These are phyloP conservation scores for Fusarium nygamai DNA, from an alignment of 2,329 filamentous ascomycete species.

Conservation along the genomic window DNA sequence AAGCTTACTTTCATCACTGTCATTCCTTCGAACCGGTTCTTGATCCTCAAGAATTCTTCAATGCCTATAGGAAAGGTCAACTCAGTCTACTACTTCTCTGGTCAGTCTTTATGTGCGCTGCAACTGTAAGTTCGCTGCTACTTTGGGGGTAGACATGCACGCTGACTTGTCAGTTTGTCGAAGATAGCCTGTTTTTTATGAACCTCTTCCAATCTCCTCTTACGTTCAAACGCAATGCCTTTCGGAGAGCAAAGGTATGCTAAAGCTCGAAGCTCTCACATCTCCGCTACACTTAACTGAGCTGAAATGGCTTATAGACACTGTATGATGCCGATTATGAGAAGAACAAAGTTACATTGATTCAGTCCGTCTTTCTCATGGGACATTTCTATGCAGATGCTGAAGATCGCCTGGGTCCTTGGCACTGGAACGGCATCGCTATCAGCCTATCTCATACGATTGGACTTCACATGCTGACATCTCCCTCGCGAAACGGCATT, in stretches of 20 bases:
- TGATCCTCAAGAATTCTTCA: neutral
- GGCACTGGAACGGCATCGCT: neutral
- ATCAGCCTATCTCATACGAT: neutral
- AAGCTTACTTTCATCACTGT: neutral
- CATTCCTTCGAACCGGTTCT: neutral
- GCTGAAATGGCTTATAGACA: neutral
- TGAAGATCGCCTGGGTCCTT: neutral
- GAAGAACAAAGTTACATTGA: neutral
- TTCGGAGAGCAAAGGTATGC: neutral
- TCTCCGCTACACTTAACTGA: accelerated
- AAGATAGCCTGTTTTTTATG: neutral
- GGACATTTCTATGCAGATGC: neutral
- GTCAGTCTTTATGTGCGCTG: neutral
- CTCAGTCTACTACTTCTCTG: neutral
- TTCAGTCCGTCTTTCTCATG: neutral
- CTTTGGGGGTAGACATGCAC: accelerated
- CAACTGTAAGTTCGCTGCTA: neutral
- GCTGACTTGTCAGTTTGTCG: neutral
- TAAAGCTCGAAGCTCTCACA: neutral
- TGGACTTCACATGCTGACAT: neutral
- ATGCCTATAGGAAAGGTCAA: neutral
- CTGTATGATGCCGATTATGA: neutral
- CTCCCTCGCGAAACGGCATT: neutral
- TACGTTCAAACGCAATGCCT: neutral
- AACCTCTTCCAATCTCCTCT: neutral